Evolutionary conservation across 495 filamentous ascomycete genomes (phyloP).

Genomic region (Delitschia confertaspora): DNA sequence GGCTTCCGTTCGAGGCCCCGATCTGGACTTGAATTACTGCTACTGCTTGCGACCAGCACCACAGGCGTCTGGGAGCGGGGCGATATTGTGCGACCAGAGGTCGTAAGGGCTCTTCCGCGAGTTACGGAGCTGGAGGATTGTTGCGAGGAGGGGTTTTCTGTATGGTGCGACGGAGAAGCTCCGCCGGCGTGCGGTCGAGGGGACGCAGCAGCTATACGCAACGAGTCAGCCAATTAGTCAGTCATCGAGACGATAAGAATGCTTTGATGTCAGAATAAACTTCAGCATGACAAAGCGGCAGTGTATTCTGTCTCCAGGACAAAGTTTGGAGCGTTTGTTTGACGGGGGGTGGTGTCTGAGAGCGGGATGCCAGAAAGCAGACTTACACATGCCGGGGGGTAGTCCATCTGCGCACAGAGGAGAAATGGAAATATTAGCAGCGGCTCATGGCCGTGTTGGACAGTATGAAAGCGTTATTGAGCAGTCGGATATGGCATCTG

Average conservation of each 20-base stretch:
- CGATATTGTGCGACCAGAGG: constrained; percentile 25
- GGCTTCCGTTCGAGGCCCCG: constrained; percentile 57
- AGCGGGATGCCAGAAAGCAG: too few relatives aligned
- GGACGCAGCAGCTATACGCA: constrained; percentile 24
- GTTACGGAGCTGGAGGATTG: constrained; percentile 29
- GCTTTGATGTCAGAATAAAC: constrained; percentile 21
- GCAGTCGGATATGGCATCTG: too few relatives aligned
- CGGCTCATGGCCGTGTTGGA: too few relatives aligned
- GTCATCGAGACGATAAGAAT: background rate
- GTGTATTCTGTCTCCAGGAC: too few relatives aligned
- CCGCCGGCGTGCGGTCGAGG: constrained; percentile 24
- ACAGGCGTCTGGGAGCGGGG: constrained; percentile 31
- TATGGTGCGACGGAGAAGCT: constrained; percentile 26
- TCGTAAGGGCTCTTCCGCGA: constrained; percentile 33
- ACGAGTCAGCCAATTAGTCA: constrained; percentile 16
- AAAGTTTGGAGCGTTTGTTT: too few relatives aligned
- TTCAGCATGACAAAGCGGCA: constrained; percentile 10
- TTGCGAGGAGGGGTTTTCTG: constrained; percentile 22
- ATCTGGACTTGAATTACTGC: constrained; percentile 24
- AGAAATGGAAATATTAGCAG: too few relatives aligned
- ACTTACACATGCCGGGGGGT: too few relatives aligned
- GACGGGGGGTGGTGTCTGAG: too few relatives aligned
- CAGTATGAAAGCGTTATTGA: too few relatives aligned
- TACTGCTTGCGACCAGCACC: constrained; percentile 20
- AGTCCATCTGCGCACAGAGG: too few relatives aligned